Evolutionary conservation across 768 basidiomycete species (phyloP).

Genomic region (Tulasnella sp.): DNA sequence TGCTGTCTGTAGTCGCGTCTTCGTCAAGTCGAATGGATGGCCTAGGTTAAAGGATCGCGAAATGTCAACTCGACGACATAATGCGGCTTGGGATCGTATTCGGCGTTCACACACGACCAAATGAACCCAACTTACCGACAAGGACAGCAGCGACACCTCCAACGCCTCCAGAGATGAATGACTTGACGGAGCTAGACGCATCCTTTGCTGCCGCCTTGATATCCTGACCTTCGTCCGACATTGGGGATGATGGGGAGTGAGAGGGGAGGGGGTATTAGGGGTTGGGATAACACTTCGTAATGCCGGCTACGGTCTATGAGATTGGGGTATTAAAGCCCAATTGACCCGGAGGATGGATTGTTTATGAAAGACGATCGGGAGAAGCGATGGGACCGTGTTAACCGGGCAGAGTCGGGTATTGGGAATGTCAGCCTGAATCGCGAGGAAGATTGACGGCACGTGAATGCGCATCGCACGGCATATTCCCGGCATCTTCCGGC

Average conservation of each 20-base stretch:
- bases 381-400: no score
- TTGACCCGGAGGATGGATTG: no score
- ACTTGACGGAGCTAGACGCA: slow-evolving; percentile 46
- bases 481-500: no score
- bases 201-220: slow-evolving; percentile 11
- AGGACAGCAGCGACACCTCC: slow-evolving; percentile 82
- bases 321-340: no score
- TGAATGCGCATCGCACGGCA: no score
- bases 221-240: slow-evolving; percentile 4
- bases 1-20: slow-evolving; percentile 93
- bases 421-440: no score
- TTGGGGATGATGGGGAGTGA: neutral
- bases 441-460: no score
- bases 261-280: no score
- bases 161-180: slow-evolving; percentile 88
- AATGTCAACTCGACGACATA: neutral
- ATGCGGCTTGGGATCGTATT: neutral
- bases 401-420: no score
- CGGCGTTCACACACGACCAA: neutral
- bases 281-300: no score
- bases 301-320: no score
- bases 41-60: slow-evolving; percentile 37
- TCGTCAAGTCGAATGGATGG: slow-evolving; percentile 95
- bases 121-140: slow-evolving; percentile 55
- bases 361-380: no score